Base-by-base conservation (phyloP, 2,329 filamentous ascomycete genomes). In the Plectosphaerella plurivora region DNA sequence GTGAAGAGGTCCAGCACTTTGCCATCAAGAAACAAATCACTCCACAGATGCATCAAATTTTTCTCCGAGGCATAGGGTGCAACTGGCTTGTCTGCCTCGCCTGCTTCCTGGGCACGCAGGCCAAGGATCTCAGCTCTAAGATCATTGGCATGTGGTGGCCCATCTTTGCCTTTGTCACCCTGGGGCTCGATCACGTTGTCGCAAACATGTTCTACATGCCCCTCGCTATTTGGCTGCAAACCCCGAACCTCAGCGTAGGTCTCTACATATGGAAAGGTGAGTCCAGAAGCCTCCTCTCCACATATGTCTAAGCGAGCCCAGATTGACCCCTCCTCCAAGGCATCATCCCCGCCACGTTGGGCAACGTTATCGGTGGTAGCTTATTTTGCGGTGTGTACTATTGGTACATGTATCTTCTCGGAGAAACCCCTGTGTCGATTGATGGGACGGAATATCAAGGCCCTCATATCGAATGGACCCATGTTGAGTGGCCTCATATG, bases 51-150 rank as follows among this genome's bases (percentile, higher is more conserved):
- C 74, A 78, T 48, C 71, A 75, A 52, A 77, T 83, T 49, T 80
- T 83, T 59, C 63, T 82, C 1, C 71, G 76, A 42, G 79, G 66
- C 1, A 80, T 83, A 45, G 76, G 79, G 5, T 77, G 74, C 58
- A 82, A 82, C 63, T 83, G 78, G 79, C 72, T 84, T 0, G 79
- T 83, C 3, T 81, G 77, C 53, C 64, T 82, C 24, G 77, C 76
- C 1, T 73, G 75, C 45, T 82, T 71, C 53, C 65, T 78, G 9
- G 70, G 68, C 2, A 65, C 75, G 4, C 74, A 76, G 52, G 75
- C 74, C 5, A 71, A 75, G 3, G 78, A 82, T 51, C 63, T 81
- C 12, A 67, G 70, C 16, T 77, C 74, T 10, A 83, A 83, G 59
- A 71, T 83, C 1, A 64, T 78, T 11, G 75, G 74, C 1, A 78